phyloP scores from a whole-genome alignment of 352 stramenopile genomes.

The Achlya hypogyna region DNA sequence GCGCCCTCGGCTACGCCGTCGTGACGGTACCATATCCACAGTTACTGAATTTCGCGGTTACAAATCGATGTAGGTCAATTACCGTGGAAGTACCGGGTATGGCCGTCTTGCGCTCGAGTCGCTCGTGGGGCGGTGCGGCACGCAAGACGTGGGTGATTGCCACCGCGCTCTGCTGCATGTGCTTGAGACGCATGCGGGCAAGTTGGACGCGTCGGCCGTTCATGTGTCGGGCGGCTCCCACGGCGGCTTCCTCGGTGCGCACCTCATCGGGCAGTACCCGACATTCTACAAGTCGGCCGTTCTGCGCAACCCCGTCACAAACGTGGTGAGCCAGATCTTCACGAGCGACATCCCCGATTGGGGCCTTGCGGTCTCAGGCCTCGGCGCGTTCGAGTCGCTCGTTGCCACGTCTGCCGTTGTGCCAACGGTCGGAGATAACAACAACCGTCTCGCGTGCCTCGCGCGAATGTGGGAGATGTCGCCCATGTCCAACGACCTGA shows the following conservation, averaged over 20 bases:
- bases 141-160: constrained; percentile 90
- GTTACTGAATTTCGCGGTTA: neutral
- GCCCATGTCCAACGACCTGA: constrained; percentile 77
- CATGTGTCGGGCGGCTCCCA: constrained; percentile 93
- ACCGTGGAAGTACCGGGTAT: constrained; percentile 92
- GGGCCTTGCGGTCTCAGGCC: constrained; percentile 81
- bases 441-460: constrained; percentile 48
- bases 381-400: constrained; percentile 81
- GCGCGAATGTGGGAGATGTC: constrained; percentile 82
- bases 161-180: constrained; percentile 70
- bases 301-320: constrained; percentile 87
- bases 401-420: constrained; percentile 48
- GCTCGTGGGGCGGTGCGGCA: constrained; percentile 84
- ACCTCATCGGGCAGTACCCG: constrained; percentile 92
- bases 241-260: constrained; percentile 90
- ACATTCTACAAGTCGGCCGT: constrained; percentile 88
- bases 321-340: constrained; percentile 91
- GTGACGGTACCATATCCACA: constrained; percentile 32
- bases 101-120: constrained; percentile 84
- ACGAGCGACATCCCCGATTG: constrained; percentile 96
- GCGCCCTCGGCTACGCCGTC: constrained; percentile 83
- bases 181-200: constrained; percentile 45
- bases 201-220: constrained; percentile 68
- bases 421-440: constrained; percentile 15
- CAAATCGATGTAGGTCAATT: constrained; percentile 94